Base-by-base conservation (phyloP, 495 filamentous ascomycete genomes). In the Aspergillus panamensis region DNA sequence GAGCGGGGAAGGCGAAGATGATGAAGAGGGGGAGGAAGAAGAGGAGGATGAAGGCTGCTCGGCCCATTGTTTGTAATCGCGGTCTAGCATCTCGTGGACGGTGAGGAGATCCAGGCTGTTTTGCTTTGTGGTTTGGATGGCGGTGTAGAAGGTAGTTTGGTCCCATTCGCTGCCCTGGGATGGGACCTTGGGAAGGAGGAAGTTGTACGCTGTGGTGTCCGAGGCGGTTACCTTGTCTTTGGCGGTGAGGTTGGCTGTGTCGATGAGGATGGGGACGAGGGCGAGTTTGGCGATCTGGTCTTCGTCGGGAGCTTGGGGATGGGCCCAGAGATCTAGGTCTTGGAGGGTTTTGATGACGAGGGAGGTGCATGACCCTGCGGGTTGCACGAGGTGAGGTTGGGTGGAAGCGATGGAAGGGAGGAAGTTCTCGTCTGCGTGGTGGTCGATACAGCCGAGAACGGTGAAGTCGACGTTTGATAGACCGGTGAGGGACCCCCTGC, bases 11-110 rank as follows among this genome's bases (percentile, higher is more conserved):
- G 25, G 4, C 16, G 19, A 33, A 3, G 13, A 30, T 16, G 3
- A 30, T n/a, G n/a, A n/a, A n/a, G n/a, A n/a, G 25, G 25, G 25
- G 25, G 37, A 13, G 3, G 51, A 53, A 0, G 35, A 43, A 3
- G 52, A 54, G 2, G 52, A 45, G 13, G 52, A 45, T 3, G 60
- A 48, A 2, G 66, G 54, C 0, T 51, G 64, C 63, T 90, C 91
- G 5, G 65, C 73, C 92, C 92, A 98, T 55, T 87, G 81, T 73
- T 98, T 98, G 72, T 94, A 98, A 70, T 98, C 94, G 61, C 95
- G 92, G 55, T 86, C 80, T 48, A 97, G 68, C 14, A 96, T 80
- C 59, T 97, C 95, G 3, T 82, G 69, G 57, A 94, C 66, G 3
- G 76, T 80, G 58, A 98, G 73, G 3, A 70, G 60, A 51, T 82